Percentiles rank a stretch among this genome's conserved stretches.
Evolutionary conservation across 352 stramenopile species (phyloP).

Genomic region (Nothophytophthora sp.): DNA sequence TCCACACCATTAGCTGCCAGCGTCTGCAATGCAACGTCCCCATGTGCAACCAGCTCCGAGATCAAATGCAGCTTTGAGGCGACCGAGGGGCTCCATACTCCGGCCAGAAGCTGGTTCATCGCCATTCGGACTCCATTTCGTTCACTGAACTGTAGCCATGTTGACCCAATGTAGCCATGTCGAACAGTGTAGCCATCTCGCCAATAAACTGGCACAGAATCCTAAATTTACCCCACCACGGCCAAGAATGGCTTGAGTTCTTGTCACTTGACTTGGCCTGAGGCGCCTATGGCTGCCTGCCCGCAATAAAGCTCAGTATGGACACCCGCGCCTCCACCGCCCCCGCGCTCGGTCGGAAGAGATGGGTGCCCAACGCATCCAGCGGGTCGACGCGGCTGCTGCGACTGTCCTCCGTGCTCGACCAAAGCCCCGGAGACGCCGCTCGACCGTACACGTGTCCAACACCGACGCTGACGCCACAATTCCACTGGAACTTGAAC

Average conservation of each 20-base stretch:
- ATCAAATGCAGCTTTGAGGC: conserved; percentile 35
- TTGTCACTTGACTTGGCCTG: too few relatives aligned
- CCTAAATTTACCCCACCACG: too few relatives aligned
- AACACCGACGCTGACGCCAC: conserved; percentile 16
- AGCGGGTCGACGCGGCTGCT: conserved; percentile 1
- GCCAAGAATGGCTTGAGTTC: too few relatives aligned
- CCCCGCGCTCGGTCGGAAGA: conserved; percentile 3
- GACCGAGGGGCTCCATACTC: too few relatives aligned
- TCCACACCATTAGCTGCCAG: conserved; percentile 50
- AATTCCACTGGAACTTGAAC: conserved; percentile 67
- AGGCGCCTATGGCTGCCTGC: too few relatives aligned
- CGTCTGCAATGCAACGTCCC: conserved; percentile 38
- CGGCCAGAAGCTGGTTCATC: too few relatives aligned
- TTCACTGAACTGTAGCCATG: too few relatives aligned
- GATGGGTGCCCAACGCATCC: conserved; percentile 3
- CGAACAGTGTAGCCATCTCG: too few relatives aligned
- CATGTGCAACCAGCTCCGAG: conserved; percentile 38
- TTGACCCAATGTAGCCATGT: too few relatives aligned
- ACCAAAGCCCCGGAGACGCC: not conserved
- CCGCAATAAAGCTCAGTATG: too few relatives aligned
- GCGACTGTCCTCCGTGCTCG: not conserved
- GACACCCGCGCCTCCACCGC: conserved; percentile 13
- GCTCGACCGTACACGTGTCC: conserved; percentile 16
- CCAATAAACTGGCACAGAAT: too few relatives aligned
- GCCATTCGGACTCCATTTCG: too few relatives aligned